Percentiles rank a stretch among this genome's conserved stretches.
These are phyloP conservation scores for Mangifera indica DNA, from an alignment of 345 rosid species.

Conservation along the genomic window DNA sequence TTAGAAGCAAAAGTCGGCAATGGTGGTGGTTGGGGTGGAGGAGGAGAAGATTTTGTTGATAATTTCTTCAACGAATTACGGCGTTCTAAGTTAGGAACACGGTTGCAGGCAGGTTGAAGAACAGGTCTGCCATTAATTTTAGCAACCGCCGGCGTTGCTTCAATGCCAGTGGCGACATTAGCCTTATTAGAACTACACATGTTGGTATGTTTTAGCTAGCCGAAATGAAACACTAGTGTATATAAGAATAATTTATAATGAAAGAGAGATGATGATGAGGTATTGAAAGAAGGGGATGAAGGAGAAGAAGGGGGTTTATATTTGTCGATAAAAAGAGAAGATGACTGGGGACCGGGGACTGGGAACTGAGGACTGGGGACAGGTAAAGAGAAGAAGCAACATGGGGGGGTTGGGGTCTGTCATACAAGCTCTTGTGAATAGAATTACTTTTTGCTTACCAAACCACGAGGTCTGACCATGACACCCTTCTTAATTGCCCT, in stretches of 20 bases:
- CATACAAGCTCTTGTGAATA: slow-evolving; percentile 36
- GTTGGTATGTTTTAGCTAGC: not conserved
- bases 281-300: slow-evolving; percentile 1
- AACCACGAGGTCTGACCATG: slow-evolving; percentile 31
- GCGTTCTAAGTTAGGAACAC: slow-evolving; percentile 32
- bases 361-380: too few species aligned
- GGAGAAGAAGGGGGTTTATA: slow-evolving; percentile 8
- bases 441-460: slow-evolving; percentile 38
- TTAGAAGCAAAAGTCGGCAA: slow-evolving; percentile 10
- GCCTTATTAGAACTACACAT: slow-evolving; percentile 50
- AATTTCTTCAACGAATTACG: slow-evolving; percentile 33
- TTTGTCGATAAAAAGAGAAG: slow-evolving; percentile 1
- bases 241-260: too few species aligned
- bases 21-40: slow-evolving; percentile 18
- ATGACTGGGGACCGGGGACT: too few species aligned
- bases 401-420: slow-evolving; percentile 47
- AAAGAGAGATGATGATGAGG: not conserved
- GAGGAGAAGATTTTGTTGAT: slow-evolving; percentile 26
- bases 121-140: slow-evolving; percentile 60
- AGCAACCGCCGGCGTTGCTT: slow-evolving; percentile 23
- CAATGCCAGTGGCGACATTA: slow-evolving; percentile 36
- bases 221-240: too few species aligned
- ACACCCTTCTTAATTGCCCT: slow-evolving; percentile 15
- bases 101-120: slow-evolving; percentile 59
- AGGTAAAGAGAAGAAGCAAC: slow-evolving; percentile 23